Percentiles rank a stretch among this genome's conserved stretches.
Conservation (phyloP, 345 rosid species). For the Brassica incana region DNA sequence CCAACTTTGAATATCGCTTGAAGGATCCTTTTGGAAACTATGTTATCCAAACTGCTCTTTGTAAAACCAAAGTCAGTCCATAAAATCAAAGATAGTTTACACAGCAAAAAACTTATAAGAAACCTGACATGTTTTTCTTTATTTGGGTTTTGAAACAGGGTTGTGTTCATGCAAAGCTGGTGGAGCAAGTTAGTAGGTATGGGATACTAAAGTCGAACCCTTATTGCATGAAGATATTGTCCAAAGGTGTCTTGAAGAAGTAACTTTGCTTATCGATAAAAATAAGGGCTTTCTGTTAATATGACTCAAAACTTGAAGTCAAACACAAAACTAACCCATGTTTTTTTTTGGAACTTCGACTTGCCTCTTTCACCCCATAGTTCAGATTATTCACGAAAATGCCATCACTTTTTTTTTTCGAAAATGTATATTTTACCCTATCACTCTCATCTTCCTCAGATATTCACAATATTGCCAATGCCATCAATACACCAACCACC, state of each 20-base stretch:
- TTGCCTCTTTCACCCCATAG: no score
- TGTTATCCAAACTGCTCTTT: constrained; percentile 68
- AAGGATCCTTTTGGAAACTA: constrained; percentile 76
- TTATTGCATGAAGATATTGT: constrained; percentile 72
- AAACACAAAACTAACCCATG: no score
- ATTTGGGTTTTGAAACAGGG: constrained; percentile 46
- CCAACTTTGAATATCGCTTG: constrained; percentile 58
- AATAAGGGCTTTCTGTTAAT: no score
- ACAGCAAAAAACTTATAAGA: not conserved
- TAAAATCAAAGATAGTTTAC: not conserved
- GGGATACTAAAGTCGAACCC: constrained; percentile 53
- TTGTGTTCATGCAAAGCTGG: constrained; percentile 43
- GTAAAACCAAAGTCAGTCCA: constrained; percentile 49
- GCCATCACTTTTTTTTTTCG: no score
- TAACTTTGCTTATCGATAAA: constrained; percentile 18
- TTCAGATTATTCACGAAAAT: no score
- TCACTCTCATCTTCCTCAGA: no score
- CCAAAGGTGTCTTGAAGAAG: constrained; percentile 51
- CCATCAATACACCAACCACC: no score
- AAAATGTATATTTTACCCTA: no score
- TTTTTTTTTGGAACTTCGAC: no score
- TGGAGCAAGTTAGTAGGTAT: constrained; percentile 51
- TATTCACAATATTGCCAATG: no score
- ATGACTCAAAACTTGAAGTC: no score
- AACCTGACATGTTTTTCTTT: constrained; percentile 4